Percentiles rank a stretch among this genome's conserved stretches.
phyloP scores from a whole-genome alignment of 495 filamentous ascomycete species.

The Penicillium taxi region DNA sequence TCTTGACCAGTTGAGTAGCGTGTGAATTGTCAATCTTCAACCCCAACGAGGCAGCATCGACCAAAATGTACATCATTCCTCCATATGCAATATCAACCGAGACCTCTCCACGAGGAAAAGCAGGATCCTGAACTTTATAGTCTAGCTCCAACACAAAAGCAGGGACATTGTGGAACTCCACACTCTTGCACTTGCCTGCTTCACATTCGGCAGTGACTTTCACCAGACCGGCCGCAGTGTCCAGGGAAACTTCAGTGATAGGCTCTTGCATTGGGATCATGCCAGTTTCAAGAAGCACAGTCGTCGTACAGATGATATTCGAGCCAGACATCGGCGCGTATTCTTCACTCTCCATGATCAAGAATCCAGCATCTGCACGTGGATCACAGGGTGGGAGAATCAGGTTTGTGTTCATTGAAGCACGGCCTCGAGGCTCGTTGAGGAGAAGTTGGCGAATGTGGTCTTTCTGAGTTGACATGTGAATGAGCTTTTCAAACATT shows the following conservation, averaged over 20 bases:
- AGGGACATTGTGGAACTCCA: slow-evolving; percentile 30
- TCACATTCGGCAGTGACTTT: slow-evolving; percentile 25
- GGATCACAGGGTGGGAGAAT: slow-evolving; percentile 30
- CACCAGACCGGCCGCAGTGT: slow-evolving; percentile 28
- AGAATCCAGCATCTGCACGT: slow-evolving; percentile 27
- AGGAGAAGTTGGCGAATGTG: slow-evolving; percentile 26
- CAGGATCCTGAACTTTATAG: slow-evolving; percentile 22
- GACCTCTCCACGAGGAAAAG: slow-evolving; percentile 20
- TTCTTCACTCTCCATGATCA: slow-evolving; percentile 36
- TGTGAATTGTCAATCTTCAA: slow-evolving; percentile 15
- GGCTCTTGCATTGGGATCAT: slow-evolving; percentile 34
- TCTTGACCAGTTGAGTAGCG: slow-evolving; percentile 16
- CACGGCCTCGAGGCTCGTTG: slow-evolving; percentile 31
- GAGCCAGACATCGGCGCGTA: slow-evolving; percentile 32
- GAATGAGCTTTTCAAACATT: slow-evolving; percentile 26
- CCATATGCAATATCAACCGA: slow-evolving; percentile 29
- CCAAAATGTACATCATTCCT: slow-evolving; percentile 31
- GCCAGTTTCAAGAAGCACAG: slow-evolving; percentile 29
- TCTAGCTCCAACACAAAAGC: slow-evolving; percentile 29
- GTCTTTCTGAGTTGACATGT: slow-evolving; percentile 23
- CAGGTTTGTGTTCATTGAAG: slow-evolving; percentile 27
- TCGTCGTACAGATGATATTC: slow-evolving; percentile 29
- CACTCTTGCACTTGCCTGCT: slow-evolving; percentile 27
- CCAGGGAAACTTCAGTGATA: slow-evolving; percentile 17
- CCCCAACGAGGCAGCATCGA: slow-evolving; percentile 22